These are phyloP conservation scores for Solanum aculeatissimum DNA, from an alignment of 305 asterid genomes.

Conservation along the genomic window DNA sequence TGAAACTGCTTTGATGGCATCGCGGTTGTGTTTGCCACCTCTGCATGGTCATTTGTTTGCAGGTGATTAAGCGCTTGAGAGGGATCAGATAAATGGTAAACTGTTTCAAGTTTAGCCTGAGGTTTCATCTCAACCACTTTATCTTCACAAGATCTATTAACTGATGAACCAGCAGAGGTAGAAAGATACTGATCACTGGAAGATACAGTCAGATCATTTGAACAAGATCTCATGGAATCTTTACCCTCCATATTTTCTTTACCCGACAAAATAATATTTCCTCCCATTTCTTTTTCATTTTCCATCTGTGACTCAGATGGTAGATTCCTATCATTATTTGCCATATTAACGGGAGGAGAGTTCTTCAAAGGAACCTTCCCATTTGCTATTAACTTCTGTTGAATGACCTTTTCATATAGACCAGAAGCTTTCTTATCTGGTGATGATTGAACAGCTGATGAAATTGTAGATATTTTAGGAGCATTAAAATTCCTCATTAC, in stretches of 20 bases:
- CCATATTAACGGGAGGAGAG: constrained; percentile 18
- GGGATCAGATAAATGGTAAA: constrained; percentile 16
- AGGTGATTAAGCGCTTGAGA: constrained; percentile 18
- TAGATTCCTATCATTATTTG: constrained; percentile 13
- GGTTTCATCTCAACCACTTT: constrained; percentile 25
- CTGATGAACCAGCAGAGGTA: constrained; percentile 21
- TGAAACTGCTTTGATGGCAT: constrained; percentile 23
- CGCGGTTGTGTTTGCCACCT: constrained; percentile 13
- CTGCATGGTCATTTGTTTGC: constrained; percentile 9
- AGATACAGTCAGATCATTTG: constrained; percentile 22
- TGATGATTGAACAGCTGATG: constrained; percentile 32
- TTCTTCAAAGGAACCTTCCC: constrained; percentile 38
- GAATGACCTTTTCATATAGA: constrained; percentile 39
- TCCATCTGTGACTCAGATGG: constrained; percentile 22
- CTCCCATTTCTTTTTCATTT: constrained; percentile 26
- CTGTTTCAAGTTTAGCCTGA: constrained; percentile 15
- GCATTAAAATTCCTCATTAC: constrained; percentile 76
- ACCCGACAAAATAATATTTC: constrained; percentile 19
- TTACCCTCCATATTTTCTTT: constrained; percentile 26
- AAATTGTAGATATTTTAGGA: constrained; percentile 33
- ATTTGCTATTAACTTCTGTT: constrained; percentile 29
- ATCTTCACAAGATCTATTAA: constrained; percentile 17
- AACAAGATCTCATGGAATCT: constrained; percentile 23
- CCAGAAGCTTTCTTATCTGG: constrained; percentile 32
- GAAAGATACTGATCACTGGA: constrained; percentile 25